These are phyloP conservation scores for Flaveria floridana DNA, from an alignment of 140 eudicot species.

Conservation along the genomic window DNA sequence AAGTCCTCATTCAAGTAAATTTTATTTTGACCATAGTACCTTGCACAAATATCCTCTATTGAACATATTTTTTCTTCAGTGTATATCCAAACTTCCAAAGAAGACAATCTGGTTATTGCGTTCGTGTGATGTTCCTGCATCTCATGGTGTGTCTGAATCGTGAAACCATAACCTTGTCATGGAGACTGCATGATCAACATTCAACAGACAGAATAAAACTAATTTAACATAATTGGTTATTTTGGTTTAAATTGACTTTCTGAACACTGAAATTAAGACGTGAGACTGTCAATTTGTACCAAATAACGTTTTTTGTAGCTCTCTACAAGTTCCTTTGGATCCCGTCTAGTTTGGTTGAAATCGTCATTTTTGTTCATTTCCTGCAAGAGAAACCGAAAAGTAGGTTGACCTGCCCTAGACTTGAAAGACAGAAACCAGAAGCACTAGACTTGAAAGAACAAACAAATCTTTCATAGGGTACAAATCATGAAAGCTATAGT, in stretches of 20 bases:
- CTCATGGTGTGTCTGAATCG: not conserved
- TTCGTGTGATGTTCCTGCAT: not conserved
- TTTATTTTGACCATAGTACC: constrained; percentile 5
- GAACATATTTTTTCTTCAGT: not conserved
- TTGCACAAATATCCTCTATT: not conserved
- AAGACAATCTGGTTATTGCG: not conserved
- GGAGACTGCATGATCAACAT: constrained; percentile 35
- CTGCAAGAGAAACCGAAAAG: constrained; percentile 37
- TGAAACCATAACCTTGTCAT: constrained; percentile 4
- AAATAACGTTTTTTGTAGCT: constrained; percentile 64
- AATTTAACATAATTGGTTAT: constrained; percentile 4
- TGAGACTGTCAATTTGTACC: constrained; percentile 36
- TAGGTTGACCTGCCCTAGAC: not conserved
- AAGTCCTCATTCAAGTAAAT: not conserved
- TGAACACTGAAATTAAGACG: not conserved
- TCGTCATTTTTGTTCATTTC: constrained; percentile 73
- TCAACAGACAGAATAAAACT: not conserved
- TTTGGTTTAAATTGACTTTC: not conserved
- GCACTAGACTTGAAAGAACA: constrained; percentile 9
- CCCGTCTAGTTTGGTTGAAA: constrained; percentile 58
- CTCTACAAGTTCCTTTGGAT: constrained; percentile 75
- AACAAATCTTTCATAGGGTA: constrained; percentile 16
- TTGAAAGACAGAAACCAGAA: constrained; percentile 5
- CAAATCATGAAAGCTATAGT: constrained; percentile 9
- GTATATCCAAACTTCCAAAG: not conserved